Conservation (phyloP, 164 flowering plant species). For the Nymphaea thermarum region DNA sequence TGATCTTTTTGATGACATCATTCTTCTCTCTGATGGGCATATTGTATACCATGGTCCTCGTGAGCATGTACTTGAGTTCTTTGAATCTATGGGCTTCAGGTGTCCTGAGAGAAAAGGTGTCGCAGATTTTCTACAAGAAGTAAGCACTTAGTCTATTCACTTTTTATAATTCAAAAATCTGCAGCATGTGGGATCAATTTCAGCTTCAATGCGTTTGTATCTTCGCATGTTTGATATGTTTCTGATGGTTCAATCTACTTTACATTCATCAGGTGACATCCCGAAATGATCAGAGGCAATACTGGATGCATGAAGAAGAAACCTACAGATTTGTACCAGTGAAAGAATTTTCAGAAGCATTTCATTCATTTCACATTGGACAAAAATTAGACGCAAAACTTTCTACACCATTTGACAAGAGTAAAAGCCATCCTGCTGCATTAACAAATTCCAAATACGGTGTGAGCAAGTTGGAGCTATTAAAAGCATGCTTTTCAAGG, state of each 20-base stretch:
- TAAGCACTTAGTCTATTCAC: background rate
- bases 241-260: background rate
- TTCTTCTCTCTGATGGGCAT: conserved; percentile 9
- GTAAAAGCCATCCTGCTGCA: conserved; percentile 51
- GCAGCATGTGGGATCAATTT: background rate
- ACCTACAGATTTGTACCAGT: conserved; percentile 38
- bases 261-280: conserved; percentile 43
- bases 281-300: conserved; percentile 67
- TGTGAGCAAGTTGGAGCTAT: conserved; percentile 36
- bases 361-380: conserved; percentile 52
- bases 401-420: conserved; percentile 44
- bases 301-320: conserved; percentile 36
- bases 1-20: conserved; percentile 13
- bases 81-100: conserved; percentile 23
- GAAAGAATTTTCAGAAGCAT: conserved; percentile 47
- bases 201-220: background rate
- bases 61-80: conserved; percentile 14
- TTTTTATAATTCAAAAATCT: background rate
- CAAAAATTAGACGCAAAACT: conserved; percentile 32
- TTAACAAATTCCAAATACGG: conserved; percentile 45
- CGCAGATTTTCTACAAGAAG: conserved; percentile 33
- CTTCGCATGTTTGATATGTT: background rate
- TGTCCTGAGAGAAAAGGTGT: conserved; percentile 32
- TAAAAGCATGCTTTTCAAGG: conserved; percentile 49
- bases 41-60: conserved; percentile 46